Conservation (phyloP, 805 yeast genomes). For the Saccharomycopsis fodiens region DNA sequence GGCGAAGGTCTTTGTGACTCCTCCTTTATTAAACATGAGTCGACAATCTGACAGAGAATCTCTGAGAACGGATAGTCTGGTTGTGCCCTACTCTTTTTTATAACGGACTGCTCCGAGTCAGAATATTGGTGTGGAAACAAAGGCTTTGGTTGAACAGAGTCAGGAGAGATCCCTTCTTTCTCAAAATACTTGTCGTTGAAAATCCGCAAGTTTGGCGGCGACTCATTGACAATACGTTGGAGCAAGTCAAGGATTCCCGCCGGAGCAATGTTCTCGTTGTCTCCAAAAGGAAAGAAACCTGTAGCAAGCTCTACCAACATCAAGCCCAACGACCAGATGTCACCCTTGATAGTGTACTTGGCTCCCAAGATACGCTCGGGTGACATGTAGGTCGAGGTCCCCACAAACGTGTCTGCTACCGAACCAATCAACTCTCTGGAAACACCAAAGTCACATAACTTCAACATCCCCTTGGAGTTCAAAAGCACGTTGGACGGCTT, state of each 20-base stretch:
- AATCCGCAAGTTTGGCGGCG: slow-evolving; percentile 65
- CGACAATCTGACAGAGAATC: slow-evolving; percentile 59
- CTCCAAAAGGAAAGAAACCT: slow-evolving; percentile 74
- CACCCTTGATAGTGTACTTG: slow-evolving; percentile 88
- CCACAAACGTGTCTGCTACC: slow-evolving; percentile 95
- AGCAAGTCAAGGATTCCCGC: slow-evolving; percentile 84
- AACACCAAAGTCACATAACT: slow-evolving; percentile 95
- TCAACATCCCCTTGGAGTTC: slow-evolving; percentile 79
- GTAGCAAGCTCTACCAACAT: slow-evolving; percentile 84
- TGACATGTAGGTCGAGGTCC: slow-evolving; percentile 95
- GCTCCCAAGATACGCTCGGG: slow-evolving; percentile 97
- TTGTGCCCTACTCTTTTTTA: background rate
- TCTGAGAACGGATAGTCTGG: slow-evolving; percentile 31
- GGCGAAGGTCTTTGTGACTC: slow-evolving; percentile 65
- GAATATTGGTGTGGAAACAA: slow-evolving; percentile 17
- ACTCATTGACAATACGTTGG: slow-evolving; percentile 90
- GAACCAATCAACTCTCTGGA: slow-evolving; percentile 88
- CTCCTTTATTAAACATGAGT: slow-evolving; percentile 65
- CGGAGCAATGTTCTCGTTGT: slow-evolving; percentile 45
- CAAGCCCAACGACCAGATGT: slow-evolving; percentile 94
- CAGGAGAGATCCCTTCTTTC: slow-evolving; percentile 26
- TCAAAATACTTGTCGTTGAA: slow-evolving; percentile 27
- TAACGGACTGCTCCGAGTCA: background rate
- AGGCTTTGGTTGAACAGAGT: background rate
- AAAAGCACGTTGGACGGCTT: slow-evolving; percentile 91